Evolutionary conservation across 2,329 filamentous ascomycete species (phyloP), one percentile per base, ranked within the genome.

Genomic region (Colletotrichum magnum): DNA sequence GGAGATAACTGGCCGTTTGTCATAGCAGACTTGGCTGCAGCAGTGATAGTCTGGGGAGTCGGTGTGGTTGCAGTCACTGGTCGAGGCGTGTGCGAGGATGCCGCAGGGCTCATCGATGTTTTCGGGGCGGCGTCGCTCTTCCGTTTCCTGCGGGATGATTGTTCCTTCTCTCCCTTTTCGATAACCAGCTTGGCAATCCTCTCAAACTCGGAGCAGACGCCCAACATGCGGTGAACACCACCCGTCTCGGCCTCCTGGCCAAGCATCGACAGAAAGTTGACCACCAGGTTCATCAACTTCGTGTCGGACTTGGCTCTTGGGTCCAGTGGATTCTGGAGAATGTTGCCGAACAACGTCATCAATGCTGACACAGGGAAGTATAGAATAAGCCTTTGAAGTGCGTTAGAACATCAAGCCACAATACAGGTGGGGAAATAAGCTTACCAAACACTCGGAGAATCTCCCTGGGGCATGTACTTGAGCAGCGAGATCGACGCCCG

Each of bases 291-390:
- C 94, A 99, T 98, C 21, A 98, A 83, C 73, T 93, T 92, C 16
- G 96, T 90, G 78, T 99, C 96, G 1, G 94, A 94, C 63, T 94
- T 91, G 50, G 95, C 95, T 53, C 94, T 89, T 1, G 93, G 90
- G 76, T 99, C 96, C 68, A 95, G 89, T 0, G 96, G 96, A 74
- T 98, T 98, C 78, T 99, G 96, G 1, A 99, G 82, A 54, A 98
- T 97, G 76, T 98, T 98, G 68, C 95, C 95, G 76, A 99, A 99
- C 2, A 99, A 84, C 0, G 96, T 98, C 52, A 99, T 94, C 5
- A 98, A 88, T 1, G 96, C 93, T 0, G 96, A 97, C 9, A 99
- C 95, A 0, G 96, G 96, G 81, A 97, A 99, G 81, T 99, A 99
- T 12, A 98, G 84, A 73, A 98, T 94, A 77, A 99, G 88, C 94